A percentile compares a stretch with the other conserved stretches of the same genome.
These are phyloP conservation scores for Cladorrhinum sp. DNA, from an alignment of 2,329 filamentous ascomycete species.

Conservation along the genomic window DNA sequence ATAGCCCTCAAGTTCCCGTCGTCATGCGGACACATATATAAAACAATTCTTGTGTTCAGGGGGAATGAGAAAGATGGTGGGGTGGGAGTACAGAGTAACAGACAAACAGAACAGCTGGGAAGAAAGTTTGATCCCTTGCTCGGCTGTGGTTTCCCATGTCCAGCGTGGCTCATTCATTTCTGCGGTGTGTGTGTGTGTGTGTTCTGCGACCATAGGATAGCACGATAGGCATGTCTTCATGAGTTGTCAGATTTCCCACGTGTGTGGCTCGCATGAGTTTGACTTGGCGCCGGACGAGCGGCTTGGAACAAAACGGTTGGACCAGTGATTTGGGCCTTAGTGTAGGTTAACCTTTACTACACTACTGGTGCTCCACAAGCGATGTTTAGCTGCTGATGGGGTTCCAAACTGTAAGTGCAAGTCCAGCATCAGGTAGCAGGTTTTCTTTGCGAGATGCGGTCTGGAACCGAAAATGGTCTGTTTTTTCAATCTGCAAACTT, in stretches of 20 bases:
- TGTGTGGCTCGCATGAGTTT: neutral
- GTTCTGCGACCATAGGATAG: neutral
- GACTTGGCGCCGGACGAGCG: neutral
- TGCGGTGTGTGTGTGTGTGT: neutral
- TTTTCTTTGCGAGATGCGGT: neutral
- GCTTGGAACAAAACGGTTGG: neutral
- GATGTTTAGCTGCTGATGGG: conserved; percentile 2
- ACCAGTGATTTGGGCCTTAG: neutral
- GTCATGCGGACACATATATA: neutral
- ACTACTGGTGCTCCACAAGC: neutral
- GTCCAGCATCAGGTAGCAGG: neutral
- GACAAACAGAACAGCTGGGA: neutral
- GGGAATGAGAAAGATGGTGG: too few relatives aligned
- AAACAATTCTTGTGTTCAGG: neutral
- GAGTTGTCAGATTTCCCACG: neutral
- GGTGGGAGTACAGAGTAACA: neutral
- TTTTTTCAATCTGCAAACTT: neutral
- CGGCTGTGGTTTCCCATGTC: neutral
- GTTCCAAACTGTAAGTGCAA: too few relatives aligned
- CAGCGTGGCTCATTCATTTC: neutral
- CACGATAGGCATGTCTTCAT: neutral
- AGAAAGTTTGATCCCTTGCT: neutral
- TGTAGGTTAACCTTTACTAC: too few relatives aligned
- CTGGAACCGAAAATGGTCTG: conserved; percentile 4
- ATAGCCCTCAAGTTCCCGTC: neutral